Evolutionary conservation across 441 rosid genomes (phyloP).

Genomic region (Corymbia calophylla): DNA sequence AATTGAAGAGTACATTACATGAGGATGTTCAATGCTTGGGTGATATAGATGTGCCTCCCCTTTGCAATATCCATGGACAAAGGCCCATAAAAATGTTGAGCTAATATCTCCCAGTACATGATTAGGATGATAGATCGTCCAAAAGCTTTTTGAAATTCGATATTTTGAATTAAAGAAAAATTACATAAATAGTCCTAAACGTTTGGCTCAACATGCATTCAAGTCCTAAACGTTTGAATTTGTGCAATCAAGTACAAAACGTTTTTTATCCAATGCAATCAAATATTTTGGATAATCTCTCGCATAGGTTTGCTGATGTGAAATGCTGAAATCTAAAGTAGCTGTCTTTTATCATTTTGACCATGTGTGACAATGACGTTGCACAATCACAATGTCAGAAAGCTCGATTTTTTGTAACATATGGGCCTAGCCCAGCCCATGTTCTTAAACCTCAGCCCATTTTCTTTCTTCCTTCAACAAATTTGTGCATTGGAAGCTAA

Average conservation of each 20-base stretch:
- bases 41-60: background rate
- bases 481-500: background rate
- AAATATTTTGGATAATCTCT: background rate
- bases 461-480: background rate
- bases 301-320: rapidly evolving
- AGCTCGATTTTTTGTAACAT: background rate
- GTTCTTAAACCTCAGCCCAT: background rate
- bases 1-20: background rate
- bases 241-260: background rate
- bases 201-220: rapidly evolving
- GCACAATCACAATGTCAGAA: background rate
- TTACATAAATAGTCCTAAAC: background rate
- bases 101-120: background rate
- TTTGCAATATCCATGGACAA: background rate
- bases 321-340: background rate
- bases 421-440: background rate
- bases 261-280: background rate
- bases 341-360: background rate
- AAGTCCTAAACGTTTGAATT: background rate
- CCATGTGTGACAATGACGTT: background rate
- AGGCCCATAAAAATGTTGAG: background rate
- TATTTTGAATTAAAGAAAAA: background rate
- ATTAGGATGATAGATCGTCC: background rate
- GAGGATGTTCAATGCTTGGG: background rate
- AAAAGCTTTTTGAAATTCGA: background rate